phyloP scores from a whole-genome alignment of 2,329 filamentous ascomycete genomes.

The Alternaria brassicicola region DNA sequence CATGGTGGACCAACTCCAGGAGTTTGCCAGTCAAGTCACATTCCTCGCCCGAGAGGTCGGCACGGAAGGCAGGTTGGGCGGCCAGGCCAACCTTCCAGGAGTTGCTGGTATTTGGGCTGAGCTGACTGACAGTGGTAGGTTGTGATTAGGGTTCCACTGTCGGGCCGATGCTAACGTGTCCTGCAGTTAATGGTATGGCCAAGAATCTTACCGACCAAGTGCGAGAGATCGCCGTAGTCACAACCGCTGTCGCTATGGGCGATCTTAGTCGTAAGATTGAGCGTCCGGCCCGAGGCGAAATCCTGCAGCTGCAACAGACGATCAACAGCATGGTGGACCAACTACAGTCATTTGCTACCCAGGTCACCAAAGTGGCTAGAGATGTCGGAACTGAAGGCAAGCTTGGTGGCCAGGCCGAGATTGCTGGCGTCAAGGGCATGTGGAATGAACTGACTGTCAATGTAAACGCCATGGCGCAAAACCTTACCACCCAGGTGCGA shows the following conservation, averaged over 20 bases:
- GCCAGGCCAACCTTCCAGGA: constrained; percentile 90
- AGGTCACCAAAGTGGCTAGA: constrained; percentile 68
- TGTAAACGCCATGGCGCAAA: constrained; percentile 61
- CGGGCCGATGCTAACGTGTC: constrained; percentile 37
- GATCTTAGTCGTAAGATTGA: constrained; percentile 96
- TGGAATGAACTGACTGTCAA: constrained; percentile 68
- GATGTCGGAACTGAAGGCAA: constrained; percentile 70
- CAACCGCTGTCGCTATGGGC: constrained; percentile 90
- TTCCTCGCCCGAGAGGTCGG: constrained; percentile 94
- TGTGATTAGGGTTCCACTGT: constrained; percentile 20
- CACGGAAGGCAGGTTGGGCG: constrained; percentile 91
- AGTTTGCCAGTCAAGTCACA: constrained; percentile 95
- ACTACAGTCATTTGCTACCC: constrained; percentile 68
- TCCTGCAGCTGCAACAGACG: constrained; percentile 91
- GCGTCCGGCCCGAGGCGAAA: constrained; percentile 91
- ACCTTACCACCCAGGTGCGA: constrained; percentile 60
- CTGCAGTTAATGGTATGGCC: constrained; percentile 90
- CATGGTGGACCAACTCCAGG: constrained; percentile 98
- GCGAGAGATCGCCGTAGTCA: constrained; percentile 95
- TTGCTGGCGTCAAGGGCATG: constrained; percentile 69
- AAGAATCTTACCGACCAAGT: constrained; percentile 98
- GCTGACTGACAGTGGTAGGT: constrained; percentile 68
- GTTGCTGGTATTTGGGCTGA: constrained; percentile 98
- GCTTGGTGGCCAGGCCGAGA: constrained; percentile 67
- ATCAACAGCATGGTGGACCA: constrained; percentile 72